Evolutionary conservation across 192 early-diverging fungal genomes (phyloP), one percentile per base, ranked within the genome.

Genomic region (Coemansia sp.): DNA sequence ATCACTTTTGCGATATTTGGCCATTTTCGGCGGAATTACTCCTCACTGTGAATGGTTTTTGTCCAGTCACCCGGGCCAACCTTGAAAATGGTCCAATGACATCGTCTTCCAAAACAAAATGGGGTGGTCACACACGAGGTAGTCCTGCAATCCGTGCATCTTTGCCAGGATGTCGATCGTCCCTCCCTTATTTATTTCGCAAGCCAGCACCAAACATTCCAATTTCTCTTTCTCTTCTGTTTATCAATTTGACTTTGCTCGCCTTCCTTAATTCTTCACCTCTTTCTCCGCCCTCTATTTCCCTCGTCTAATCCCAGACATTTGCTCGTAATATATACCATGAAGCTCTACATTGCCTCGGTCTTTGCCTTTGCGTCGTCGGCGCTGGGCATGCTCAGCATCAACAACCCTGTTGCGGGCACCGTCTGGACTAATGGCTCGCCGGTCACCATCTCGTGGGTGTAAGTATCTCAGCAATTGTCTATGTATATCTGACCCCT

Each of bases 351-450:
- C 42, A 56, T 72, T 31, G 38, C 65, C 48, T 54, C 75, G 24
- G 29, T 72, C 38, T 30, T 60, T 27, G 66, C 67, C 27, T 45
- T 79, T 44, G 65, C 60, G 29, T 60, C 76, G 32, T 68, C 59
- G 22, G 69, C 46, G 32, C 43, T 73, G 56, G 76, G 58, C 19
- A 52, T 47, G 18, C 58, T 79, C 66, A 60, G 46, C 58, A 79
- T 79, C 58, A 79, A 69, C 70, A 73, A 54, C 70, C 76, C 76
- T 5, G 66, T 73, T 42, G 63, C 54, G 3, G 59, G 58, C 35
- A 69, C 70, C 19, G 64, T 67, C 47, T 69, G 65, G 76, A 19
- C 47, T 22, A 42, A 69, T 43, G 58, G 63, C 44, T 18, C 24
- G 31, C 63, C 76, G 6, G 60, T 60, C 44, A 65, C 46, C 6